Base-by-base conservation (phyloP, 495 filamentous ascomycete species). In the Xylona heveae region DNA sequence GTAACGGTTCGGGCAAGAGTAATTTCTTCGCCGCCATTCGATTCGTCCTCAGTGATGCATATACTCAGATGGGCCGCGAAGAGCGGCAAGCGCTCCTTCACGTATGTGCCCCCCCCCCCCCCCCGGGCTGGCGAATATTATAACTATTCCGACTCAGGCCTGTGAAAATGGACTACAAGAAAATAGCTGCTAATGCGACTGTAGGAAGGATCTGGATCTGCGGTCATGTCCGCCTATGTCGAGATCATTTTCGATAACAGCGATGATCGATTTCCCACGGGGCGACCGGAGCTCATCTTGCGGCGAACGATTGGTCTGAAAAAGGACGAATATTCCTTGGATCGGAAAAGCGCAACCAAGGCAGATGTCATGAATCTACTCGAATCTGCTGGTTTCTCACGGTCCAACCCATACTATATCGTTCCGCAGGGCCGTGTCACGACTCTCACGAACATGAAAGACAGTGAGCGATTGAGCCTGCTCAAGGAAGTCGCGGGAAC, bases 11-110 rank as follows among this genome's bases (percentile, higher is more conserved):
- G 2, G 88, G 88, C 44, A 99, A 99, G 62, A 92, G 82, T 51
- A 99, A 99, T 58, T 99, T 99, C 68, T 99, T 99, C 54, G 88
- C 85, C 25, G 88, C 88, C 19, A 94, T 99, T 57, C 84, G 84
- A 14, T 99, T 99, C 51, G 88, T 94, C 16, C 74, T 99, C 38
- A 88, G 84, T 50, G 83, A 97, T 73, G 83, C 80, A 33, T 99
- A 99, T 54, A 85, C 78, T 14, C 79, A 92, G 48, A 79, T 99
- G 69, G 79, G 75, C 29, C 72, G 88, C 38, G 90, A 99, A 50
- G 85, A 95, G 63, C 82, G 88, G 19, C 78, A 90, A 51, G 83
- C 79, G 17, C 70, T 99, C 6, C 64, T 99, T 3, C 88, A 97
- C 49, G 68, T 72, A 59, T 19, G 66, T 49, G 12, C 3, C 12